Conservation (phyloP, 768 basidiomycete species). For the Dendrothele bispora region DNA sequence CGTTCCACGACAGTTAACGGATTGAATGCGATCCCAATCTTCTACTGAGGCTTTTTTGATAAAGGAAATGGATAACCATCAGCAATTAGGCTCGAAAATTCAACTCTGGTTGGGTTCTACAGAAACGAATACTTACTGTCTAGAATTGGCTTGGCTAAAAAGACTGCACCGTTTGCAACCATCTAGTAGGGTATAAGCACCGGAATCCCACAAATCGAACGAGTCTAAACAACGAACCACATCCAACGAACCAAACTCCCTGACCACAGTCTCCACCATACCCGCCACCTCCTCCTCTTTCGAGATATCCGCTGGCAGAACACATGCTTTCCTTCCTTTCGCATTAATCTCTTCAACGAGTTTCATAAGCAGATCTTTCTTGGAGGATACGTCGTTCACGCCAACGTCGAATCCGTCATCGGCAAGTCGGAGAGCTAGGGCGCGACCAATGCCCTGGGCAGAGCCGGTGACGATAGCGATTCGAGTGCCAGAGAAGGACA, state of each 20-base stretch:
- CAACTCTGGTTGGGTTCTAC: too few species aligned
- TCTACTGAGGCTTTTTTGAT: too few species aligned
- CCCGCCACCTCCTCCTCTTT: constrained; percentile 12
- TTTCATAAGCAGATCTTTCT: not conserved
- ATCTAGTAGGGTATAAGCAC: too few species aligned
- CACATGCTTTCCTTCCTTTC: not conserved
- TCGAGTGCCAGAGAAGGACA: not conserved
- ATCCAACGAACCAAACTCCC: constrained; percentile 12
- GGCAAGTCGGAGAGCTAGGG: constrained; percentile 33
- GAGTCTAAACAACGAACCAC: too few species aligned
- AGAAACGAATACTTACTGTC: too few species aligned
- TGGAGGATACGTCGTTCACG: not conserved
- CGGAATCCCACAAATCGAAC: too few species aligned
- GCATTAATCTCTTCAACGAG: not conserved
- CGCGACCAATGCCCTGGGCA: constrained; percentile 25
- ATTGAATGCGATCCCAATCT: too few species aligned
- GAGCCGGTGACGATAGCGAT: constrained; percentile 27
- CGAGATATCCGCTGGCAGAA: constrained; percentile 10
- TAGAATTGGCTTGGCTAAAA: too few species aligned
- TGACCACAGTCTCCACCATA: constrained; percentile 6
- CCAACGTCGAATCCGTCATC: constrained; percentile 13
- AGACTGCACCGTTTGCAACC: too few species aligned
- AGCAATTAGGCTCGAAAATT: too few species aligned
- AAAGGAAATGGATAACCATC: too few species aligned
- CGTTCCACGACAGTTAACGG: too few species aligned